Evolutionary conservation across 768 basidiomycete species (phyloP).

Genomic region (Brasilioporus rufonigricans): DNA sequence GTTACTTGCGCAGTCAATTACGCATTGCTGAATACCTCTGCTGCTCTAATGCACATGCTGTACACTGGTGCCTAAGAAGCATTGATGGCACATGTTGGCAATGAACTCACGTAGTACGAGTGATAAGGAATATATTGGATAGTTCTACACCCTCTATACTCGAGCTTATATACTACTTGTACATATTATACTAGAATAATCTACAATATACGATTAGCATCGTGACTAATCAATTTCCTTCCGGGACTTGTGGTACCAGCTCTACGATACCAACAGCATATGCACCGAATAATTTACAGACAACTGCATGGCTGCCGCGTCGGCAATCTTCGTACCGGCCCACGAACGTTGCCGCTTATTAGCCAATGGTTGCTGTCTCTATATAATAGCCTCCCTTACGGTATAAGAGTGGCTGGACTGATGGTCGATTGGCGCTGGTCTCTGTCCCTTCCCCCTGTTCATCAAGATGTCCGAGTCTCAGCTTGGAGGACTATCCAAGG

Average conservation of each 20-base stretch:
- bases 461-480: slow-evolving; percentile 17
- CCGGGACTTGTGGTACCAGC: too few species aligned
- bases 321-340: not conserved
- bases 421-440: not conserved
- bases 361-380: slow-evolving; percentile 13
- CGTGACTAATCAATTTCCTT: too few species aligned
- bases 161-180: too few species aligned
- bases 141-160: too few species aligned
- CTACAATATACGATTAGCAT: too few species aligned
- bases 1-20: too few species aligned
- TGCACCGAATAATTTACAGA: not conserved
- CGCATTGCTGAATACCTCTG: too few species aligned
- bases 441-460: not conserved
- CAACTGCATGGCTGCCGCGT: not conserved
- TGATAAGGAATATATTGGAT: too few species aligned
- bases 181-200: too few species aligned
- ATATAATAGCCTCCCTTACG: not conserved
- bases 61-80: not conserved
- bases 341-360: slow-evolving; percentile 23
- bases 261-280: too few species aligned
- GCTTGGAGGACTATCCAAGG: slow-evolving; percentile 39
- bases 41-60: not conserved
- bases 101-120: too few species aligned
- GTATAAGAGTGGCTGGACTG: slow-evolving; percentile 7
- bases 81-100: too few species aligned